phyloP scores from a whole-genome alignment of 305 asterid species.

The Coffea humblotiana region DNA sequence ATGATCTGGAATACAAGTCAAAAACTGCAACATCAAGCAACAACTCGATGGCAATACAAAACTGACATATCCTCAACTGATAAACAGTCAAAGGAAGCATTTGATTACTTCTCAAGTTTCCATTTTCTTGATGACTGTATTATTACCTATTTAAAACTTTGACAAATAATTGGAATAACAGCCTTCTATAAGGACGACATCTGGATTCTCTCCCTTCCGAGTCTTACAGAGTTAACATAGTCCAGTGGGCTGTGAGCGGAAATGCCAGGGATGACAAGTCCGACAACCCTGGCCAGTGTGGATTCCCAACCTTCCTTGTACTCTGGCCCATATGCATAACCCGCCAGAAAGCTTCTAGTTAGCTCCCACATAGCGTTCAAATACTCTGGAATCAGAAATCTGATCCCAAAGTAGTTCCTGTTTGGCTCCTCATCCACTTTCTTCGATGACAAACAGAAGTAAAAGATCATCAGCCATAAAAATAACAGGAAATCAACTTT shows the following conservation, averaged over 20 bases:
- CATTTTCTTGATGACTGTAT: not conserved
- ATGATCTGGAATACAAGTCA: not conserved
- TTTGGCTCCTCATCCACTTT: conserved; percentile 83
- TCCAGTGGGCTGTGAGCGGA: conserved; percentile 85
- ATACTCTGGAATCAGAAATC: conserved; percentile 63
- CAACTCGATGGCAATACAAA: not conserved
- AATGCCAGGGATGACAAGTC: conserved; percentile 78
- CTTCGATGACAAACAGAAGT: conserved; percentile 34
- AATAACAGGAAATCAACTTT: not conserved
- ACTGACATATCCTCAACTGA: not conserved
- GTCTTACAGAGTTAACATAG: conserved; percentile 81
- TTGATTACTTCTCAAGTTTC: not conserved
- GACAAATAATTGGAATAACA: not conserved
- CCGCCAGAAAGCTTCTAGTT: conserved; percentile 55
- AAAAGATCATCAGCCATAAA: not conserved
- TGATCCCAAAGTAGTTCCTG: conserved; percentile 65
- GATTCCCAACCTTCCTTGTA: conserved; percentile 83
- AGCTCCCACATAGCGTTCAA: conserved; percentile 78
- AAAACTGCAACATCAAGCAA: not conserved
- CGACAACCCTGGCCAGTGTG: conserved; percentile 50
- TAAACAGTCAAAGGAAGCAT: not conserved
- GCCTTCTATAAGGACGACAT: conserved; percentile 36
- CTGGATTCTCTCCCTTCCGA: conserved; percentile 45
- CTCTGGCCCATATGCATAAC: conserved; percentile 47
- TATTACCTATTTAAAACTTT: not conserved